Evolutionary conservation across 73 alveolate genomes (phyloP), one percentile per base, ranked within the genome.

Genomic region (Blepharisma stoltei): DNA sequence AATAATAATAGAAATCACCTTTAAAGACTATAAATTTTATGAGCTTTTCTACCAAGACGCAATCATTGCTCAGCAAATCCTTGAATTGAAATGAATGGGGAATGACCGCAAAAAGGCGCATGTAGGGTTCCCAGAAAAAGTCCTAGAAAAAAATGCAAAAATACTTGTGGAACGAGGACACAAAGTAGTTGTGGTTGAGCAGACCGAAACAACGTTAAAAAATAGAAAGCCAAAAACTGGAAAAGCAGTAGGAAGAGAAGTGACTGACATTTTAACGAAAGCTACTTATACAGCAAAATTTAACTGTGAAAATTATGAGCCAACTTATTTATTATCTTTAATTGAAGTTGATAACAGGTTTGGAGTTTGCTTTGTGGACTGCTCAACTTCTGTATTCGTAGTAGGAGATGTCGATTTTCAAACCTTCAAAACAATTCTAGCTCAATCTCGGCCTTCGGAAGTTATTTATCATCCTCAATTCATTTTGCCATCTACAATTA

Each of bases 11-110:
- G n/a, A n/a, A n/a, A n/a, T n/a, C n/a, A n/a, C n/a, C n/a, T n/a
- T n/a, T n/a, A n/a, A n/a, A n/a, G n/a, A n/a, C n/a, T n/a, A n/a
- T n/a, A 89, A 92, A 75, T 86, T 89, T 78, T 83, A 86, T 55
- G 95, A 83, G 55, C 71, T 88, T 6, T 88, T 92, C 84, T 86
- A 92, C 71, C 84, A 82, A 50, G 98, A 92, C 71, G 98, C 98
- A 0, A 89, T 89, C 41, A 71, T 81, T 6, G 81, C 89, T 20
- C 87, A 88, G 54, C 69, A 67, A 49, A 54, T 88, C 7, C 82
- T 92, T 14, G 95, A 92, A 32, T 81, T 88, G 48, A 88, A 88
- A 50, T 88, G 95, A 83, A 85, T 89, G 89, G 93, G 98, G 50
- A 92, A 60, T 25, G 73, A 60, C 18, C 37, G 90, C 32, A 83